These are phyloP conservation scores for Talaromyces ruber DNA, from an alignment of 495 filamentous ascomycete species.

Conservation along the genomic window DNA sequence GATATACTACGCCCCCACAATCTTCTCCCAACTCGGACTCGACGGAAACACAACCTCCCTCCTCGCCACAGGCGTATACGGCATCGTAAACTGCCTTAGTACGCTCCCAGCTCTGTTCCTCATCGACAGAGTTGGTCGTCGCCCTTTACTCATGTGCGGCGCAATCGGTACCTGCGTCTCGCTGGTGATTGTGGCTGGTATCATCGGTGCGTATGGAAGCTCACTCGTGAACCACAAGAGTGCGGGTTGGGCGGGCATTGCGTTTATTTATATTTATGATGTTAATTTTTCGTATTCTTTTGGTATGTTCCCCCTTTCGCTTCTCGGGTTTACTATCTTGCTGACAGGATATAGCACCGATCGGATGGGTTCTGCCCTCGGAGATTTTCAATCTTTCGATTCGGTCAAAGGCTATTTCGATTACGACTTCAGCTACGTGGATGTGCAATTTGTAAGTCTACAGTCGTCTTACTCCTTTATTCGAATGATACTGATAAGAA, in stretches of 20 bases:
- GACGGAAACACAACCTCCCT: conserved; percentile 54
- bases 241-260: conserved; percentile 70
- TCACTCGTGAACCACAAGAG: conserved; percentile 48
- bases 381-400: conserved; percentile 33
- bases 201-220: conserved; percentile 56
- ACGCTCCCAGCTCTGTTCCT: conserved; percentile 66
- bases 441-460: conserved; percentile 33
- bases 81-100: conserved; percentile 68
- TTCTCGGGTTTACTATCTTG: too few relatives aligned
- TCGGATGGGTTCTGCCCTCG: conserved; percentile 34
- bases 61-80: conserved; percentile 71
- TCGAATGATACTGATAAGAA: background rate
- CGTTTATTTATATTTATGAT: conserved; percentile 78
- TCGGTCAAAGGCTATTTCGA: conserved; percentile 30
- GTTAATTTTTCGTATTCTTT: conserved; percentile 62
- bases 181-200: conserved; percentile 62
- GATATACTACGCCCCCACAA: conserved; percentile 66
- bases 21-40: conserved; percentile 64
- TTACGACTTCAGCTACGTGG: conserved; percentile 32
- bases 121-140: conserved; percentile 71
- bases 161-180: conserved; percentile 53
- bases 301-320: conserved; percentile 16
- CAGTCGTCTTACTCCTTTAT: background rate
- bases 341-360: too few relatives aligned
- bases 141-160: conserved; percentile 38